Percentiles rank a stretch among this genome's conserved stretches.
Conservation (phyloP, 352 stramenopile genomes). For the Globisporangium paroecandrum region DNA sequence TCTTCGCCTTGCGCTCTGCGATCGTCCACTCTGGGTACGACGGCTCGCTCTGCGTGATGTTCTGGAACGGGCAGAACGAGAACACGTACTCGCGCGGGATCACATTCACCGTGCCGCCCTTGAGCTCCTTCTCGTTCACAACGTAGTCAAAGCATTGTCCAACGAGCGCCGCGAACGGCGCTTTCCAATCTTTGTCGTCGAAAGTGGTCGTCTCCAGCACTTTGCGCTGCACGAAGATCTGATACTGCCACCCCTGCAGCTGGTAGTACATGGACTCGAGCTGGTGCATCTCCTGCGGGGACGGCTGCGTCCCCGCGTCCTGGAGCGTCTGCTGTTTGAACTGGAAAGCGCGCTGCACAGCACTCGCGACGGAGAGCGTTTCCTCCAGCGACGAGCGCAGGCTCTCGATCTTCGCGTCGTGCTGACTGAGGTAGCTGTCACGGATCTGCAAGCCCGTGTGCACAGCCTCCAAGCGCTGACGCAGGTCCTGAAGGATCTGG, state of each 20-base stretch:
- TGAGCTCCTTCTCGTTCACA: constrained; percentile 69
- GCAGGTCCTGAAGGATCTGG: constrained; percentile 19
- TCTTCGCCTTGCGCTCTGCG: constrained; percentile 44
- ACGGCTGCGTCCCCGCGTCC: constrained; percentile 14
- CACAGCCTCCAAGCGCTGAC: constrained; percentile 23
- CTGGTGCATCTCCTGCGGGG: constrained; percentile 29
- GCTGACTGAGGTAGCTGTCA: constrained; percentile 23
- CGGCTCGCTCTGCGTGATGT: constrained; percentile 72
- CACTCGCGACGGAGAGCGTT: constrained; percentile 5
- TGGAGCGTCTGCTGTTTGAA: constrained; percentile 27
- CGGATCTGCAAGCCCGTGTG: constrained; percentile 20
- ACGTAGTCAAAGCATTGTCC: constrained; percentile 63
- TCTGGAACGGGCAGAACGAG: constrained; percentile 76
- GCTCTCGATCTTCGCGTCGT: constrained; percentile 26
- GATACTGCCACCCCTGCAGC: constrained; percentile 43
- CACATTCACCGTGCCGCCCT: constrained; percentile 73
- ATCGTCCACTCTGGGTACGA: constrained; percentile 48
- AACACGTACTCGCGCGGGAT: constrained; percentile 65
- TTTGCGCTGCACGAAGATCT: constrained; percentile 47
- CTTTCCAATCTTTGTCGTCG: constrained; percentile 32
- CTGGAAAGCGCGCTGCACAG: constrained; percentile 29
- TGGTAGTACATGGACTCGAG: constrained; percentile 49
- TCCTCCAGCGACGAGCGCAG: constrained; percentile 29
- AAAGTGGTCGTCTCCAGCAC: constrained; percentile 48
- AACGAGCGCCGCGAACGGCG: constrained; percentile 52